Percentiles rank a stretch among this genome's conserved stretches.
Evolutionary conservation across 2,329 filamentous ascomycete species (phyloP).

Genomic region (Byssoonygena ceratinophila): DNA sequence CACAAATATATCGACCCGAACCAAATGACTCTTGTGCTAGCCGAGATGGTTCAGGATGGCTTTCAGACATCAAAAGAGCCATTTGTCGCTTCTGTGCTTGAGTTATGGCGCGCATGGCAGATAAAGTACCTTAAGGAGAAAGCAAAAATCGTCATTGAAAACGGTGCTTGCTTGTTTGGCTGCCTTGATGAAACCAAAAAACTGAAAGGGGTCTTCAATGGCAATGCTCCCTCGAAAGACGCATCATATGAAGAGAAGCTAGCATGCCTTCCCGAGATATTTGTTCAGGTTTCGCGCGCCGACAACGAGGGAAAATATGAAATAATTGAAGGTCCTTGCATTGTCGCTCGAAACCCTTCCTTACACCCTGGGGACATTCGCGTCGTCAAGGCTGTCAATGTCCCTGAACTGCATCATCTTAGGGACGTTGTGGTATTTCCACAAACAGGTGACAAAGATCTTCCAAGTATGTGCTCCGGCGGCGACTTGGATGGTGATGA

Average conservation of each 20-base stretch:
- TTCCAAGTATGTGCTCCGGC: constrained; percentile 90
- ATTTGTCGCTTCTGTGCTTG: constrained; percentile 67
- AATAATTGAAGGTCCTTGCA: constrained; percentile 64
- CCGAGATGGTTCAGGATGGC: constrained; percentile 64
- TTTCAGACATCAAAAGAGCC: constrained; percentile 69
- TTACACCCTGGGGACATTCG: constrained; percentile 87
- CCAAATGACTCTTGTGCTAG: constrained; percentile 62
- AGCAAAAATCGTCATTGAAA: constrained; percentile 66
- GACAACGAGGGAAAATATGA: constrained; percentile 46
- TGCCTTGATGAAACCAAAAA: constrained; percentile 75
- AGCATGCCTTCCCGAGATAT: constrained; percentile 66
- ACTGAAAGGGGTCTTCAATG: constrained; percentile 59
- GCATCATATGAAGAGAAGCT: constrained; percentile 36
- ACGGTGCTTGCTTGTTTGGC: constrained; percentile 80
- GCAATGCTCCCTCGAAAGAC: constrained; percentile 29
- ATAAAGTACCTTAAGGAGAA: constrained; percentile 89
- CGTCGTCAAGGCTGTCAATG: constrained; percentile 72
- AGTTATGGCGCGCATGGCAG: constrained; percentile 79
- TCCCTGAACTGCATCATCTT: constrained; percentile 61
- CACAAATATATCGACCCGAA: constrained; percentile 74
- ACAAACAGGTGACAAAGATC: constrained; percentile 66
- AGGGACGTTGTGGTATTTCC: constrained; percentile 82
- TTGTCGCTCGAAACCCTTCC: constrained; percentile 85
- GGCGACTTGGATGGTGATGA: constrained; percentile 95
- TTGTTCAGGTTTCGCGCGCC: constrained; percentile 63